Percentiles rank a stretch among this genome's conserved stretches.
These are phyloP conservation scores for Rhizopogon rudus DNA, from an alignment of 768 basidiomycete species.

Conservation along the genomic window DNA sequence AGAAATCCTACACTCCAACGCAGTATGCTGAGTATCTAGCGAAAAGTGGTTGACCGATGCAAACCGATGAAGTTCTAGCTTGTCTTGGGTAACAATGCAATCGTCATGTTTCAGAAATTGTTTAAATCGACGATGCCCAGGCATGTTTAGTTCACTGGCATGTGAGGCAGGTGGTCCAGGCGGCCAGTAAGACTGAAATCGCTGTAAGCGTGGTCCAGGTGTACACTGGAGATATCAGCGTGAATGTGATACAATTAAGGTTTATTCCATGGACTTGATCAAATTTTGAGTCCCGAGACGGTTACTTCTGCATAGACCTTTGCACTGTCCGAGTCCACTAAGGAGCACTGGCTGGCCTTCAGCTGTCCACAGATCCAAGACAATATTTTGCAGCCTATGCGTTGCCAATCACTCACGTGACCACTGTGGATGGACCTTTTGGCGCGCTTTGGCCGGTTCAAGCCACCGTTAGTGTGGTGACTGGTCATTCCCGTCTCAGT, in stretches of 20 bases:
- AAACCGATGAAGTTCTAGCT: not conserved
- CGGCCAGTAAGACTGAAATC: not conserved
- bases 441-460: no score
- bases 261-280: no score
- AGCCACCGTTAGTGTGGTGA: no score
- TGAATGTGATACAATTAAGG: not conserved
- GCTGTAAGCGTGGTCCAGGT: not conserved
- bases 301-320: not conserved
- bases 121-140: not conserved
- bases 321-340: not conserved
- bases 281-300: no score
- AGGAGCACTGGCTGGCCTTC: not conserved
- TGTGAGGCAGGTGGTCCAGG: not conserved
- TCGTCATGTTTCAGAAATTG: not conserved
- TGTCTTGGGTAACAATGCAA: not conserved
- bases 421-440: no score
- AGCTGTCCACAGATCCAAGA: not conserved
- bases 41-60: slow-evolving; percentile 19
- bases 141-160: not conserved
- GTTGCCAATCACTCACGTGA: not conserved
- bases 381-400: no score
- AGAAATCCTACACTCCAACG: slow-evolving; percentile 73
- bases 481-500: no score
- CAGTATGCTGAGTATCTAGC: slow-evolving; percentile 53
- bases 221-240: not conserved